Evolutionary conservation across 495 filamentous ascomycete species (phyloP).

Genomic region (Elasticomyces elasticus): DNA sequence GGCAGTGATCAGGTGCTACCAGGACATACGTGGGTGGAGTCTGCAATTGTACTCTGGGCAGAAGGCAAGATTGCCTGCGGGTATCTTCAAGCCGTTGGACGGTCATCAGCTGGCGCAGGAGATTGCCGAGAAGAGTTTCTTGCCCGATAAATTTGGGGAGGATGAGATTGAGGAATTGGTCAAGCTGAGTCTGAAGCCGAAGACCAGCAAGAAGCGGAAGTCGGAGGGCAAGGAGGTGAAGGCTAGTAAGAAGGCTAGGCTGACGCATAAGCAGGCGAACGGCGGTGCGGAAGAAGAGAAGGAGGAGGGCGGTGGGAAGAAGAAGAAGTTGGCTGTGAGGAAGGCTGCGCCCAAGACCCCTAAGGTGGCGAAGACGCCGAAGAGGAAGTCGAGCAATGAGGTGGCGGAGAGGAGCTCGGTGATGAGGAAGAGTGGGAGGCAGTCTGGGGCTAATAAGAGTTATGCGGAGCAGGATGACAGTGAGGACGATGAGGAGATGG

Average conservation of each 20-base stretch:
- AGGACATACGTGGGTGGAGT: constrained; percentile 63
- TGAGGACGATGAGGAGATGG: constrained; percentile 50
- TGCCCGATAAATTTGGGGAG: constrained; percentile 75
- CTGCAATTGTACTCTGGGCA: constrained; percentile 66
- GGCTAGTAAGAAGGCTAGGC: constrained; percentile 17
- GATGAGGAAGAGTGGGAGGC: constrained; percentile 35
- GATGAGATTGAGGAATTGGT: constrained; percentile 43
- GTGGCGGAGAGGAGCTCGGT: constrained; percentile 30
- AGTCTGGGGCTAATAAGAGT: constrained; percentile 33
- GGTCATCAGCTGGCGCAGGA: constrained; percentile 71
- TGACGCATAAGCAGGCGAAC: constrained; percentile 34
- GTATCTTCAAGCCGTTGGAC: constrained; percentile 62
- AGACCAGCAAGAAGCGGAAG: constrained; percentile 21
- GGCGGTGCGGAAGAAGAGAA: constrained; percentile 33
- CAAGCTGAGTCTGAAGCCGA: constrained; percentile 28
- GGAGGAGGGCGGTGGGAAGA: neutral
- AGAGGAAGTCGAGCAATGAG: constrained; percentile 34
- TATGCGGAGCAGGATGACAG: constrained; percentile 50
- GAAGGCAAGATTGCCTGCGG: constrained; percentile 68
- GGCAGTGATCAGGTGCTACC: constrained; percentile 69
- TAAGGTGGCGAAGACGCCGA: constrained; percentile 36
- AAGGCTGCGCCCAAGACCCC: constrained; percentile 32
- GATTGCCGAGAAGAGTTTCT: constrained; percentile 71
- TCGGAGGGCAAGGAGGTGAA: constrained; percentile 38
- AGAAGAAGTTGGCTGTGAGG: constrained; percentile 25